Percentiles rank a stretch among this genome's conserved stretches.
Conservation (phyloP, 2,329 filamentous ascomycete genomes). For the Fusarium sp. region DNA sequence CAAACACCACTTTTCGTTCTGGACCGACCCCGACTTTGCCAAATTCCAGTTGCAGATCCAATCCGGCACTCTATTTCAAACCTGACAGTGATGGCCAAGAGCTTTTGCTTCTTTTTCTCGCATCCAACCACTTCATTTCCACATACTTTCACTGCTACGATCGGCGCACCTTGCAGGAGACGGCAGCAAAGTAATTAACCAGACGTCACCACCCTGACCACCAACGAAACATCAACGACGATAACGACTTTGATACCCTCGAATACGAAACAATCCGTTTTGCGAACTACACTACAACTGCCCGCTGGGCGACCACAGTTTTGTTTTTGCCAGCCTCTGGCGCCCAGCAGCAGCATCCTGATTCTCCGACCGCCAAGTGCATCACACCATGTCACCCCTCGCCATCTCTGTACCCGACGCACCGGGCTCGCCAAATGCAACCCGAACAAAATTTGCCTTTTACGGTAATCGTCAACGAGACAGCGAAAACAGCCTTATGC, state of each 20-base stretch:
- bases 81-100: constrained; percentile 48
- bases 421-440: constrained; percentile 40
- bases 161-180: constrained; percentile 37
- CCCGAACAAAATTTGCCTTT: constrained; percentile 41
- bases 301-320: constrained; percentile 46
- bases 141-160: constrained; percentile 35
- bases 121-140: constrained; percentile 25
- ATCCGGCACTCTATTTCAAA: constrained; percentile 30
- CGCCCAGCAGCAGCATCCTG: constrained; percentile 43
- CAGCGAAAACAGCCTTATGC: constrained; percentile 39
- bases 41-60: constrained; percentile 34
- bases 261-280: constrained; percentile 25
- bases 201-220: constrained; percentile 32
- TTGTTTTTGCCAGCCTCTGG: constrained; percentile 36
- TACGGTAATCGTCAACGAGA: constrained; percentile 41
- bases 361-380: constrained; percentile 21
- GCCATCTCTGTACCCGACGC: constrained; percentile 41
- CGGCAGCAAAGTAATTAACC: constrained; percentile 37
- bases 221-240: constrained; percentile 37
- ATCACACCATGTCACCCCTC: constrained; percentile 40
- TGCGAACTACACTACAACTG: constrained; percentile 16
- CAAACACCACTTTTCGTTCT: constrained; percentile 25
- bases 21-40: constrained; percentile 7
- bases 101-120: constrained; percentile 33
- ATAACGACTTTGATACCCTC: constrained; percentile 35